Evolutionary conservation across 1,139 yeast species (phyloP).

Genomic region (Debaryomyces fabryi): DNA sequence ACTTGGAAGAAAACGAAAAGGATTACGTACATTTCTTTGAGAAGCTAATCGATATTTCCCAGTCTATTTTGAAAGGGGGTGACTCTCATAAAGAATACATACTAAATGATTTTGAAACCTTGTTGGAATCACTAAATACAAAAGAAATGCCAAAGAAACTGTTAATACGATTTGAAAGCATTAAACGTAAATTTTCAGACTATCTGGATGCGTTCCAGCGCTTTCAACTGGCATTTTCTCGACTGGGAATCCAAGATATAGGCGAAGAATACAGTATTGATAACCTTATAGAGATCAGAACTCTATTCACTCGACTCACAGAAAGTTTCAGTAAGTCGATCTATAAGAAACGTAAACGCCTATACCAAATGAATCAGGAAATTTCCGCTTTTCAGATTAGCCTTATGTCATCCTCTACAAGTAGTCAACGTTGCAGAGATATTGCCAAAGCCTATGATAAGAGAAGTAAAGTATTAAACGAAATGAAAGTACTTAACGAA

Average conservation of each 20-base stretch:
- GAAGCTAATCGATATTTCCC: conserved; percentile 10
- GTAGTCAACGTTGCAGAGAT: conserved; percentile 1
- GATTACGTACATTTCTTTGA: conserved; percentile 13
- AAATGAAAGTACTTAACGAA: conserved; percentile 5
- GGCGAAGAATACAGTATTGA: conserved; percentile 7
- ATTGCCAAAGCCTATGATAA: conserved; percentile 6
- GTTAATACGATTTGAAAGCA: neutral
- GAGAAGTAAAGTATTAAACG: conserved; percentile 7
- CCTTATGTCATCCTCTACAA: neutral
- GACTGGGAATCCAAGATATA: neutral
- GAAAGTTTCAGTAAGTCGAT: conserved; percentile 10
- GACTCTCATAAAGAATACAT: conserved; percentile 4
- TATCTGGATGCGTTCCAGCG: conserved; percentile 2
- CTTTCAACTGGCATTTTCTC: neutral
- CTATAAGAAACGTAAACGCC: conserved; percentile 4
- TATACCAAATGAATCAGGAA: conserved; percentile 4
- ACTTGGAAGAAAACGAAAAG: conserved; percentile 10
- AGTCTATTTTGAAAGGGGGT: conserved; percentile 4
- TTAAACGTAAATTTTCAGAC: neutral
- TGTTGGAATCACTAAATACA: conserved; percentile 8
- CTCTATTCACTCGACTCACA: conserved; percentile 12
- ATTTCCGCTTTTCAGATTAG: conserved; percentile 6
- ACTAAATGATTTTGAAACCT: conserved; percentile 10
- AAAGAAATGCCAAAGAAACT: neutral
- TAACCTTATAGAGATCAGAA: conserved; percentile 4